phyloP scores from a whole-genome alignment of 352 stramenopile species.

The Phytophthora ohioensis region DNA sequence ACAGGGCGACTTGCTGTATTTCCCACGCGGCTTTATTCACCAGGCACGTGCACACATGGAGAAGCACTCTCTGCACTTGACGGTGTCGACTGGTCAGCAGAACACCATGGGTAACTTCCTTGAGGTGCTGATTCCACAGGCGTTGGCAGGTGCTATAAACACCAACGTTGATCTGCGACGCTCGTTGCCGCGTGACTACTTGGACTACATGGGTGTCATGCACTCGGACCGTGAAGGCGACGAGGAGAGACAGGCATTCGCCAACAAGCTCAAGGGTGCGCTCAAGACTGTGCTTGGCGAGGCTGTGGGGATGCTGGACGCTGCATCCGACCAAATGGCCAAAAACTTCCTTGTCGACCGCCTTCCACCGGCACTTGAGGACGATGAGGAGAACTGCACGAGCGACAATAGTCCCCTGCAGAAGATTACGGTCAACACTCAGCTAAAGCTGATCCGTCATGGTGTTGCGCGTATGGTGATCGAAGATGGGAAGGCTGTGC shows the following conservation, averaged over 20 bases:
- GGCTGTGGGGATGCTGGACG: slow-evolving; percentile 78
- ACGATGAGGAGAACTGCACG: slow-evolving; percentile 84
- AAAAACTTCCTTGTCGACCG: slow-evolving; percentile 85
- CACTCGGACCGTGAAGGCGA: slow-evolving; percentile 75
- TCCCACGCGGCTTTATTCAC: slow-evolving; percentile 91
- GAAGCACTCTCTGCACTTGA: slow-evolving; percentile 88
- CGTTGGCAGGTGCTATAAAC: slow-evolving; percentile 64
- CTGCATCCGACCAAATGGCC: slow-evolving; percentile 82
- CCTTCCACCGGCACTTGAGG: slow-evolving; percentile 73
- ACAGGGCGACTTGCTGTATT: slow-evolving; percentile 92
- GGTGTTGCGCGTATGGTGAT: slow-evolving; percentile 78
- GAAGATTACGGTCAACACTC: slow-evolving; percentile 85
- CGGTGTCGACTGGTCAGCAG: slow-evolving; percentile 89
- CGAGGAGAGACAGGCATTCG: slow-evolving; percentile 53
- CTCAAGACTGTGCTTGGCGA: slow-evolving; percentile 72
- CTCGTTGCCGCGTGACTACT: slow-evolving; percentile 87
- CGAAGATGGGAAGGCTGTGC: slow-evolving; percentile 76
- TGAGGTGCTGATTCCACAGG: slow-evolving; percentile 69
- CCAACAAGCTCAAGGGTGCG: slow-evolving; percentile 59
- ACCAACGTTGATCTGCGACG: slow-evolving; percentile 67
- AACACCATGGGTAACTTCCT: slow-evolving; percentile 87
- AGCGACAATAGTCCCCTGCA: slow-evolving; percentile 78
- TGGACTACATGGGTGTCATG: slow-evolving; percentile 91
- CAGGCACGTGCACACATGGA: slow-evolving; percentile 73
- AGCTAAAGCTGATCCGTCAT: slow-evolving; percentile 76